Conservation (phyloP, 345 rosid species). For the Citrus unshiu region DNA sequence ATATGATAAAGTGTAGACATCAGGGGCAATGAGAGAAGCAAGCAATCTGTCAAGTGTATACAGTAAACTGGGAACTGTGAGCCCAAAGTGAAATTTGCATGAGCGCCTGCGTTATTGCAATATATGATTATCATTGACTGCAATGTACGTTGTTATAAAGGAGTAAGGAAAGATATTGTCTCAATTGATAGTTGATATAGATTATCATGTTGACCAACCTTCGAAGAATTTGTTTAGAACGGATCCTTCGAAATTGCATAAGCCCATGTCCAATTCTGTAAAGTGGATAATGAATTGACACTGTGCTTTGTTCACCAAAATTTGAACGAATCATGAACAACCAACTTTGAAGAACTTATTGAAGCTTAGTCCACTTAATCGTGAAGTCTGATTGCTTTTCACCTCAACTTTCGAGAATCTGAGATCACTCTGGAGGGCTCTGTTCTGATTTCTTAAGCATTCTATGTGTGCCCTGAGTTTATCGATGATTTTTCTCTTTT, state of each 20-base stretch:
- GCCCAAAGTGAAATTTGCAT: not conserved
- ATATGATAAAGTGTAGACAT: not conserved
- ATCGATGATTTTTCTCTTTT: constrained; percentile 38
- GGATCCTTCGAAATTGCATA: not conserved
- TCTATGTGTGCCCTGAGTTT: constrained; percentile 28
- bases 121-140: not conserved
- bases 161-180: not conserved
- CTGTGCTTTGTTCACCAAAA: not conserved
- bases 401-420: constrained; percentile 13
- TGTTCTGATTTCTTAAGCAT: constrained; percentile 35
- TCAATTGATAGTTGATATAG: not conserved
- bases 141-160: not conserved
- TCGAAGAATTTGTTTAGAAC: not conserved
- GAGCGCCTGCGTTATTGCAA: not conserved
- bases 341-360: constrained; percentile 29
- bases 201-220: not conserved
- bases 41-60: not conserved
- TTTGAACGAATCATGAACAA: constrained; percentile 13
- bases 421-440: constrained; percentile 26
- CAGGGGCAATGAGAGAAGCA: not conserved
- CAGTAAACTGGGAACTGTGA: not conserved
- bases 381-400: constrained; percentile 23
- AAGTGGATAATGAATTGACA: not conserved
- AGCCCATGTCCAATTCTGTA: not conserved
- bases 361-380: constrained; percentile 18